Percentiles rank a stretch among this genome's conserved stretches.
These are phyloP conservation scores for Sergeia podlipaevii DNA, from an alignment of 208 protist genomes.

Conservation along the genomic window DNA sequence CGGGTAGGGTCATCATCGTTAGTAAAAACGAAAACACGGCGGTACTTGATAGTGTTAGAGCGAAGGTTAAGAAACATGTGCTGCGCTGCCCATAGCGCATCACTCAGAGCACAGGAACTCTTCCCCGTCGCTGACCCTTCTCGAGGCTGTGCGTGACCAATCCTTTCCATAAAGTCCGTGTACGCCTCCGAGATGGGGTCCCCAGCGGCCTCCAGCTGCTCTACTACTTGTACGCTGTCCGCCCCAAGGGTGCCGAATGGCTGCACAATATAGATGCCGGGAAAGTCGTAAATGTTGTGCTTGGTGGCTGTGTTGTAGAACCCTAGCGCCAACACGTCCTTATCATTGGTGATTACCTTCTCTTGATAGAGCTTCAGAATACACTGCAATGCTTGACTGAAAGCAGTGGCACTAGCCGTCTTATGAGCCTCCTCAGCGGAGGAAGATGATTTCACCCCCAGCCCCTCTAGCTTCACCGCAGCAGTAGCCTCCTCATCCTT, in stretches of 20 bases:
- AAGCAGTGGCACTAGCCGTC: constrained; percentile 19
- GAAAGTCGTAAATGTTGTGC: constrained; percentile 30
- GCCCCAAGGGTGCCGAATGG: constrained; percentile 22
- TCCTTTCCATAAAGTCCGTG: constrained; percentile 13
- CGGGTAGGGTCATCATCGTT: constrained; percentile 66
- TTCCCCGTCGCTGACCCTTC: not conserved
- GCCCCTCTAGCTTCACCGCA: not conserved
- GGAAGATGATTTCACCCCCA: not conserved
- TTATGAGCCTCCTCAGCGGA: not conserved
- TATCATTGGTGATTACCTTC: constrained; percentile 47
- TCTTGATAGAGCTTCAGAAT: constrained; percentile 52
- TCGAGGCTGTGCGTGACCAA: constrained; percentile 1
- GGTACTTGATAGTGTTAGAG: constrained; percentile 20
- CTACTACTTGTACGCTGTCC: constrained; percentile 43
- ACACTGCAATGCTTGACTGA: constrained; percentile 38
- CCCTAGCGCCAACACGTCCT: constrained; percentile 64
- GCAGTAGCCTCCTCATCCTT: not conserved
- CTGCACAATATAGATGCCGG: constrained; percentile 66
- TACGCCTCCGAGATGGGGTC: constrained; percentile 16
- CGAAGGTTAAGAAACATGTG: constrained; percentile 51
- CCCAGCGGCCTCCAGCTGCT: constrained; percentile 49
- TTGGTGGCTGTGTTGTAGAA: constrained; percentile 61
- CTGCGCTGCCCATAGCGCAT: constrained; percentile 66
- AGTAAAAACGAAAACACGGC: constrained; percentile 85
- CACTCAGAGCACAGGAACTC: constrained; percentile 37